Evolutionary conservation across 805 yeast genomes (phyloP), one percentile per base, ranked within the genome.

Genomic region (Suhomyces sp.): DNA sequence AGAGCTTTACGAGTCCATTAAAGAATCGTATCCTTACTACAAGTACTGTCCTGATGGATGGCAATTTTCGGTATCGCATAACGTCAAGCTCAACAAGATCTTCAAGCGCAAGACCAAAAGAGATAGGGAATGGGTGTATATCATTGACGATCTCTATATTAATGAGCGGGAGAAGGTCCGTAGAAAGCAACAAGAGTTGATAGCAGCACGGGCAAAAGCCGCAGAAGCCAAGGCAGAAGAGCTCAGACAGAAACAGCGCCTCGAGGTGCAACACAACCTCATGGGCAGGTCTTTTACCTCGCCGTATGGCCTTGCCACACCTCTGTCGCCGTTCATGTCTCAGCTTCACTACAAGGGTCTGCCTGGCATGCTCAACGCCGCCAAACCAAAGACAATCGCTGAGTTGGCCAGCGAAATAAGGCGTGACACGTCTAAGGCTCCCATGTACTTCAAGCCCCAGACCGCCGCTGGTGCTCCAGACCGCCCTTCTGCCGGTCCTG

Each of bases 121-220:
- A 54, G 94, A 96, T n/a, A 87, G 87, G 66, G 97, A 96, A 52
- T 92, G 96, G 96, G 72, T 89, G 27, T 93, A 97, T 96, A 93
- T 93, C 3, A 73, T 94, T 39, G 97, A 94, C 70, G 96, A 90
- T 54, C 86, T 83, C 53, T 89, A 85, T 56, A 82, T 88, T 52
- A 85, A 85, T 19, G 97, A 91, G 60, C 83, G 88, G 68, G 97
- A 92, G 63, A 82, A 79, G 55, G 84, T 79, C 45, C 82, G 88
- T 68, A 66, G 64, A 51, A 58, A 57, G 56, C 87, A 83, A 64
- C 81, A 83, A 50, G 88, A 84, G 60, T 76, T 78, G 49, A 85
- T 87, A 3, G 81, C 84, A 43, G 81, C 85, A 3, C 77, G 74
- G 61, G 83, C 84, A 4, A 77, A 77, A 55, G 83, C 81, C 21